These are phyloP conservation scores for Monosporozyma aerobia DNA, from an alignment of 805 yeast species.

Conservation along the genomic window DNA sequence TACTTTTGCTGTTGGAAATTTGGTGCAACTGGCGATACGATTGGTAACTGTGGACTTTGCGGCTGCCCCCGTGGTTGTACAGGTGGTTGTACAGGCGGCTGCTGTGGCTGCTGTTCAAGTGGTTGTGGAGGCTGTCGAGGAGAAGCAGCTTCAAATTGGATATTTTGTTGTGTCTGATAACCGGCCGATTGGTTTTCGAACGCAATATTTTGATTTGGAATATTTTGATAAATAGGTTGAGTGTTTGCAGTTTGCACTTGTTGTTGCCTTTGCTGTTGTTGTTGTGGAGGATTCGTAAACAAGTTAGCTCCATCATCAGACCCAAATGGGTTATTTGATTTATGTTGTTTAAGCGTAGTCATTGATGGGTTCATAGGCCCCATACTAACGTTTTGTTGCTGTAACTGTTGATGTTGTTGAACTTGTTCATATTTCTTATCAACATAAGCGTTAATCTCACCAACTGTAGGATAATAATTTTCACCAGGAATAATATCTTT, in stretches of 20 bases:
- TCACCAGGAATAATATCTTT: not conserved
- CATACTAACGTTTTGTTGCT: not conserved
- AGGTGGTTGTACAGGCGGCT: not conserved
- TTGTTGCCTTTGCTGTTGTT: constrained; percentile 2
- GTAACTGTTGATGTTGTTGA: not conserved
- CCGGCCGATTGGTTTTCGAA: not conserved
- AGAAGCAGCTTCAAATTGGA: not conserved
- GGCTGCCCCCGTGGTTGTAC: not conserved
- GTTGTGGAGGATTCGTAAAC: not conserved
- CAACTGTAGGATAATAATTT: constrained; percentile 17
- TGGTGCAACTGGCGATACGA: not conserved
- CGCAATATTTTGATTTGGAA: not conserved
- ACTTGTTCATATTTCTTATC: not conserved
- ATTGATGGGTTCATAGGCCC: not conserved
- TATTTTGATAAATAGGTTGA: not conserved
- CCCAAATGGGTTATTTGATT: constrained; percentile 28
- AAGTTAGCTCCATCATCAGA: not conserved
- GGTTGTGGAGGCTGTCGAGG: not conserved
- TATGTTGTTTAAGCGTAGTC: constrained; percentile 19
- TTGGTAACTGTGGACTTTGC: not conserved
- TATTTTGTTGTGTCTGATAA: not conserved
- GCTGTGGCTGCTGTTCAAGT: not conserved
- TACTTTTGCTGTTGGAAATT: not conserved
- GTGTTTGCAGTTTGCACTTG: not conserved
- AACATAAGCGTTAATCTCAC: constrained; percentile 9